Base-by-base conservation (phyloP, 2,329 filamentous ascomycete species). In the Macroventuria anomochaeta region DNA sequence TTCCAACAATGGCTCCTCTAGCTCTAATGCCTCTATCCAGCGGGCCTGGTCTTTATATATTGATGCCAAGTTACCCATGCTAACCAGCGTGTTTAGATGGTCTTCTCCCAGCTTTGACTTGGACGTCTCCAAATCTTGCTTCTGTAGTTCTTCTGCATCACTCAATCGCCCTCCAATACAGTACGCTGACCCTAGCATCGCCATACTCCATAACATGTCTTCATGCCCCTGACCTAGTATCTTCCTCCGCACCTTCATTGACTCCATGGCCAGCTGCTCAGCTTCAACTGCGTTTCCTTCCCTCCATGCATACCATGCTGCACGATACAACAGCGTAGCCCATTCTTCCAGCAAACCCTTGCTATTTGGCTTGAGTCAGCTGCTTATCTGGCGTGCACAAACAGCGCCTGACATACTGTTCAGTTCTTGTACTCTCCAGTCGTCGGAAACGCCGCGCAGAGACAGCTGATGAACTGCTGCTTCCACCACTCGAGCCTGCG, bases 401-500 rank as follows among this genome's bases (percentile, higher is more conserved):
- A 71, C 7, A 76, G 65, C 23, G 44, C 25, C 39, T 61, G 58
- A 47, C 71, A 76, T n/a, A 17, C 60, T 25, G 47, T 20, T 72
- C 68, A 74, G 40, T 71, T 75, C 23, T 68, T 46, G 41, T 69
- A 67, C 0, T 65, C 7, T 40, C 62, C 58, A n/a, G n/a, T n/a
- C 2, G 26, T 57, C 7, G 69, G 74, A 40, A 74, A 68, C 8
- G 32, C 61, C 15, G 42, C 36, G 10, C 36, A 39, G 34, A 77
- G 59, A 21, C 58, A 67, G 20, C 40, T 43, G 31, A 76, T 61
- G 37, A 55, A 76, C 42, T 63, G 43, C 17, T 62, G 40, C 48
- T 64, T 70, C 60, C 70, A 76, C 21, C 18, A 43, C 23, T 76
- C 67, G 7, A 60, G 38, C 46, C 69, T 29, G 1, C 55, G 54